Evolutionary conservation across 2,329 filamentous ascomycete genomes (phyloP).

Genomic region (Penicillium fuscoglaucum): DNA sequence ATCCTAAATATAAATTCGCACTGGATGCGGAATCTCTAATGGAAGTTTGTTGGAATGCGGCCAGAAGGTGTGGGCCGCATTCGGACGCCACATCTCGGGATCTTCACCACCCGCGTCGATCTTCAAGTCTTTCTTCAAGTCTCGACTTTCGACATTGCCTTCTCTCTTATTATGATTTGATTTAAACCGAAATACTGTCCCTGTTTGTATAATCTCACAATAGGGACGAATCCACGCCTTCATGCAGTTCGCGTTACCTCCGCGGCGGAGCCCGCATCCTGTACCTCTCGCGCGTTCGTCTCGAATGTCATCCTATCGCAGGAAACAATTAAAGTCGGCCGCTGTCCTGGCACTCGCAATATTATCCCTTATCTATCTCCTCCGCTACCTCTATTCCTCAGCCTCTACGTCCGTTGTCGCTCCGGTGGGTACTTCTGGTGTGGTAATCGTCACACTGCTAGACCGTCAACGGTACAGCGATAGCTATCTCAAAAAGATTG

Average conservation of each 20-base stretch:
- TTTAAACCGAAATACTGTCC: not conserved
- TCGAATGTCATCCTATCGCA: conserved; percentile 49
- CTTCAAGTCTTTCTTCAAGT: conserved; percentile 2
- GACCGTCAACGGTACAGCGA: conserved; percentile 66
- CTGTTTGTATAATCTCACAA: conserved; percentile 17
- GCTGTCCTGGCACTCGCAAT: conserved; percentile 57
- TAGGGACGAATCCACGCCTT: conserved; percentile 22
- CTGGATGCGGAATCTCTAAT: not conserved
- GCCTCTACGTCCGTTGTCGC: conserved; percentile 29
- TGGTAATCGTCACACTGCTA: conserved; percentile 82
- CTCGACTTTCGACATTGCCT: not conserved
- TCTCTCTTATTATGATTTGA: conserved; percentile 16
- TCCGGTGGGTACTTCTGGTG: conserved; percentile 45
- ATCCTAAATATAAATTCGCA: not conserved
- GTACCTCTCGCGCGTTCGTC: conserved; percentile 63
- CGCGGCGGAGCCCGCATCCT: conserved; percentile 77
- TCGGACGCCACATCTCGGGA: conserved; percentile 8
- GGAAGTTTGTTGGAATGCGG: conserved; percentile 19
- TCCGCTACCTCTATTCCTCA: conserved; percentile 48
- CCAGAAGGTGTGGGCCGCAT: conserved; percentile 8
- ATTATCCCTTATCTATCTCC: conserved; percentile 61
- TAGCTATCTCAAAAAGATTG: conserved; percentile 70
- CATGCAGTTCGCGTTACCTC: conserved; percentile 90
- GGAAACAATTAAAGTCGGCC: conserved; percentile 62
- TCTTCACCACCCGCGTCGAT: conserved; percentile 11